Percentiles rank a stretch among this genome's conserved stretches.
Conservation (phyloP, 179 eudicot species). For the Drosera spatulata region DNA sequence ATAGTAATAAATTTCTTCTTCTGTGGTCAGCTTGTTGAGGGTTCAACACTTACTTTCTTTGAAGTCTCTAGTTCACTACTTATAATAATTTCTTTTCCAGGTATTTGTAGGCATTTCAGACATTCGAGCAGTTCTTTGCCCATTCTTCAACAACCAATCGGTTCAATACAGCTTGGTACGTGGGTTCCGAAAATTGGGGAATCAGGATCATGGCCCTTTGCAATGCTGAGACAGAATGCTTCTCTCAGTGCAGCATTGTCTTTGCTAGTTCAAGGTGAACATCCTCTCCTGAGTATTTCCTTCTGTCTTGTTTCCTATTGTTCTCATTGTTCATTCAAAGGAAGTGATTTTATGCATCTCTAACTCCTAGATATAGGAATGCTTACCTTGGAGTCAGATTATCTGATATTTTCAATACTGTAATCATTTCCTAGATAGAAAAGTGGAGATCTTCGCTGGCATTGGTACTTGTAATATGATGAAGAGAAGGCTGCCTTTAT, state of each 20-base stretch:
- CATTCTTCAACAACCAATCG: conserved; percentile 44
- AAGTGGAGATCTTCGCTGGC: too few species aligned
- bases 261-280: conserved; percentile 71
- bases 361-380: not conserved
- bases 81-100: conserved; percentile 14
- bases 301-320: not conserved
- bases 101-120: conserved; percentile 42
- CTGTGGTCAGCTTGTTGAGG: not conserved
- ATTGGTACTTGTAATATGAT: too few species aligned
- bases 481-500: too few species aligned
- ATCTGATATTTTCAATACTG: too few species aligned
- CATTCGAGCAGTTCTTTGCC: conserved; percentile 36
- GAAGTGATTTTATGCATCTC: not conserved
- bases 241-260: conserved; percentile 65
- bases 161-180: conserved; percentile 76
- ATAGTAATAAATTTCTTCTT: not conserved
- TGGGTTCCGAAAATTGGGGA: conserved; percentile 93
- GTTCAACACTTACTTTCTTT: not conserved
- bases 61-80: not conserved
- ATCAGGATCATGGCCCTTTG: conserved; percentile 47
- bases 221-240: conserved; percentile 69
- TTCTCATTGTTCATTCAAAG: conserved; percentile 1
- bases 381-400: too few species aligned
- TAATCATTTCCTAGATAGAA: too few species aligned
- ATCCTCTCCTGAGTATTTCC: not conserved